Conservation (phyloP, 169 alveolate species). For the Theileria parva region DNA sequence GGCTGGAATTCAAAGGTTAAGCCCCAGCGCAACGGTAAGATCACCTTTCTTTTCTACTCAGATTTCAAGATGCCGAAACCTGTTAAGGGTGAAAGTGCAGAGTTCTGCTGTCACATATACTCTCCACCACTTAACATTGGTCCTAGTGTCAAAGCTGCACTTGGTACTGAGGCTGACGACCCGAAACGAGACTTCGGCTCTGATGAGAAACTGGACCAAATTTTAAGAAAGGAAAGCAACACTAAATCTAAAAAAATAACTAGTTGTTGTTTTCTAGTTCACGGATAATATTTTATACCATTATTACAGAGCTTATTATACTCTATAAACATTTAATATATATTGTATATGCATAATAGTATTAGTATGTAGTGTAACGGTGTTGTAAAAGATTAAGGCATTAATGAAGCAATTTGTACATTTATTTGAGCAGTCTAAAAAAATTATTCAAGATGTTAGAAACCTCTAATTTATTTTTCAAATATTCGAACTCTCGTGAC, state of each 20-base stretch:
- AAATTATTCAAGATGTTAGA: background rate
- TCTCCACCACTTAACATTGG: conserved; percentile 23
- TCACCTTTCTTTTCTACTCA: conserved; percentile 16
- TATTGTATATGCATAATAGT: background rate
- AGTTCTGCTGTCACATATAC: conserved; percentile 34
- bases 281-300: conserved; percentile 9
- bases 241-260: conserved; percentile 14
- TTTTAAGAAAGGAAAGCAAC: conserved; percentile 13
- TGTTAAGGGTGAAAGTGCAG: conserved; percentile 28
- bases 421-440: background rate
- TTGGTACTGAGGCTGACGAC: conserved; percentile 16
- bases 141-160: conserved; percentile 13
- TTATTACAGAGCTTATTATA: background rate
- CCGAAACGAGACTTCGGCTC: conserved; percentile 30
- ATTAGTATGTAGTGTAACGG: background rate
- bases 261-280: conserved; percentile 22
- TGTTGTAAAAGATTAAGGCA: background rate
- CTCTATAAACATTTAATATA: background rate
- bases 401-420: background rate
- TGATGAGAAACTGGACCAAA: conserved; percentile 21
- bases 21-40: conserved; percentile 25
- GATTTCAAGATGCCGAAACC: conserved; percentile 31
- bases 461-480: conserved; percentile 13
- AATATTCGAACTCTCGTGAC: background rate
- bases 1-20: conserved; percentile 33